Evolutionary conservation across 2,329 filamentous ascomycete species (phyloP).

Genomic region (Phaeosphaeriaceae sp.): DNA sequence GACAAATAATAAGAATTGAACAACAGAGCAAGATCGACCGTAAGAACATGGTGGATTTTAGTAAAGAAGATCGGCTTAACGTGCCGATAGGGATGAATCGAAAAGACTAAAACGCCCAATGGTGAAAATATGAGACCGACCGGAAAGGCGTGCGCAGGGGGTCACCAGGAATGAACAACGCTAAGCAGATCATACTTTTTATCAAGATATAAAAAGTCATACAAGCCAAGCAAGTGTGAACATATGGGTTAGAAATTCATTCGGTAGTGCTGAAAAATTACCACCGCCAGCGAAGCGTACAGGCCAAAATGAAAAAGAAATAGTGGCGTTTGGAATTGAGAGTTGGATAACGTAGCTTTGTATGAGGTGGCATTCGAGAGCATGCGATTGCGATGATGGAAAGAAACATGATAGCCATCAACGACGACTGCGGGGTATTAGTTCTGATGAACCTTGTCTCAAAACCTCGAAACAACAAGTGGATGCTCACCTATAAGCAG

Average conservation of each 20-base stretch:
- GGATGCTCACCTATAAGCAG: constrained; percentile 43
- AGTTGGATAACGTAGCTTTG: no score
- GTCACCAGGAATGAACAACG: not conserved
- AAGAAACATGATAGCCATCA: constrained; percentile 4
- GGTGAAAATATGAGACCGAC: not conserved
- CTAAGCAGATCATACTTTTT: not conserved
- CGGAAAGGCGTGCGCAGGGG: not conserved
- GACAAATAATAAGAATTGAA: not conserved
- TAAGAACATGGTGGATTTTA: not conserved
- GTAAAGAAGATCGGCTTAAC: not conserved
- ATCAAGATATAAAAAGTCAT: no score
- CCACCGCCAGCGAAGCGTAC: no score
- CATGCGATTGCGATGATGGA: no score
- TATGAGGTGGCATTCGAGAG: no score
- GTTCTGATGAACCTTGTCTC: not conserved
- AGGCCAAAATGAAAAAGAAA: no score
- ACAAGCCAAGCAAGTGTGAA: no score
- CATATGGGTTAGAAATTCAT: no score
- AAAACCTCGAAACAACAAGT: not conserved
- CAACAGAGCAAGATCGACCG: not conserved
- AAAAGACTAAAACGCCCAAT: not conserved
- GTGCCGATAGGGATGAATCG: not conserved
- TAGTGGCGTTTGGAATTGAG: no score
- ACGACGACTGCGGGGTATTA: constrained; percentile 18
- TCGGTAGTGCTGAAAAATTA: no score